Percentiles rank a stretch among this genome's conserved stretches.
Conservation (phyloP, 75 land plant genomes). For the Azolla pinnata region DNA sequence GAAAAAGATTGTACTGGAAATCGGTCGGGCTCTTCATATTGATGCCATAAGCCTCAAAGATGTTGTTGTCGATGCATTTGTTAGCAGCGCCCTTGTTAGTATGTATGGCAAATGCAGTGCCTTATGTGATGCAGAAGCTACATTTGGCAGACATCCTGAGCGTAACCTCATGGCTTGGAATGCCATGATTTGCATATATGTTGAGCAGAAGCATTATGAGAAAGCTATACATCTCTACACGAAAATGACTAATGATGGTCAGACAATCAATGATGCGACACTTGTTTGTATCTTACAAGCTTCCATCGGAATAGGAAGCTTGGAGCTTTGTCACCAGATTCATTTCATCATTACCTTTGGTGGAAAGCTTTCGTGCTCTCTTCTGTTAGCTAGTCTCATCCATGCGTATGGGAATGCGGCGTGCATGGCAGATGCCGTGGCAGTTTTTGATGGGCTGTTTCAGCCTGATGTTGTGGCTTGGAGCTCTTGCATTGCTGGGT, state of each 20-base stretch:
- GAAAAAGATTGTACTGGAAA: not conserved
- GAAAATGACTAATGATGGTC: not conserved
- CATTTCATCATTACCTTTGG: not conserved
- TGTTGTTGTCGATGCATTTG: not conserved
- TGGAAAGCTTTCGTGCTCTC: not conserved
- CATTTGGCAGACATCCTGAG: not conserved
- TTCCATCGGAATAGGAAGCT: not conserved
- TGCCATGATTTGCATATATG: conserved; percentile 7
- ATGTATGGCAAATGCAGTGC: conserved; percentile 9
- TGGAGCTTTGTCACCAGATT: not conserved
- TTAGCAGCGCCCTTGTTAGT: conserved; percentile 4
- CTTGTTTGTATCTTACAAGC: not conserved
- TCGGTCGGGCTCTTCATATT: not conserved
- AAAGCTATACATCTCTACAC: conserved; percentile 4
- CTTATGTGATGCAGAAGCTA: not conserved
- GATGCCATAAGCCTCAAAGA: not conserved
- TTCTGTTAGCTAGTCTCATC: not conserved
- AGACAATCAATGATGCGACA: not conserved
- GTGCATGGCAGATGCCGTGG: conserved; percentile 10
- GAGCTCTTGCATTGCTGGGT: conserved; percentile 4
- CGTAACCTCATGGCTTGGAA: not conserved
- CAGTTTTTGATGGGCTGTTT: conserved; percentile 3
- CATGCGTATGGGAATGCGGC: conserved; percentile 7
- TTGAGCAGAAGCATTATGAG: not conserved
- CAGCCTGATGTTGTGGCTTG: conserved; percentile 11